Percentiles rank a stretch among this genome's conserved stretches.
phyloP scores from a whole-genome alignment of 2,329 filamentous ascomycete genomes.

The Beauveria pseudobassiana region DNA sequence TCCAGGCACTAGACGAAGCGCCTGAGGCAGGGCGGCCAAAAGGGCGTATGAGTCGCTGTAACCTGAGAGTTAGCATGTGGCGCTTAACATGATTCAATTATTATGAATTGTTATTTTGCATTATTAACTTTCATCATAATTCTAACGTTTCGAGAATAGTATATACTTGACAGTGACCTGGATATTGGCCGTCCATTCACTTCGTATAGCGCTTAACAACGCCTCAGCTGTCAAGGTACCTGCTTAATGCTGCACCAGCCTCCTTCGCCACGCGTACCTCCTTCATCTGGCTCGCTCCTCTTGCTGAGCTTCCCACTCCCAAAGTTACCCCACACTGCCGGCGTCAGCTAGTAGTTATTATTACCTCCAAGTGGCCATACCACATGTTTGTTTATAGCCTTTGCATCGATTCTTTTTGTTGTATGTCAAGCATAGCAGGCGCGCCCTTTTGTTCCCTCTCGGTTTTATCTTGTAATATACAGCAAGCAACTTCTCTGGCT shows the following conservation, averaged over 20 bases:
- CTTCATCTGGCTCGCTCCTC: not conserved
- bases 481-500: not conserved
- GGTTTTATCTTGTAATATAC: not conserved
- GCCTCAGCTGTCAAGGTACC: not conserved
- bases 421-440: not conserved
- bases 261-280: slow-evolving; percentile 1
- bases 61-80: not conserved
- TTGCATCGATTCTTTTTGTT: not conserved
- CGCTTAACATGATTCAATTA: no score
- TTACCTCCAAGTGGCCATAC: slow-evolving; percentile 7
- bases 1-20: not conserved
- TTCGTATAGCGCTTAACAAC: not conserved
- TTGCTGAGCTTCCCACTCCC: not conserved
- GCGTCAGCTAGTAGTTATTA: not conserved
- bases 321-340: slow-evolving; percentile 7
- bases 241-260: not conserved
- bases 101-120: no score
- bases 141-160: no score
- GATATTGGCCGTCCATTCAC: not conserved
- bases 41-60: not conserved
- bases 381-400: slow-evolving; percentile 4
- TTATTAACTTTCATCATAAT: no score
- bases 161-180: no score
- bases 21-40: not conserved
- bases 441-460: not conserved